Base-by-base conservation (phyloP, 805 yeast genomes). In the Lipomyces spencermartinsiae region DNA sequence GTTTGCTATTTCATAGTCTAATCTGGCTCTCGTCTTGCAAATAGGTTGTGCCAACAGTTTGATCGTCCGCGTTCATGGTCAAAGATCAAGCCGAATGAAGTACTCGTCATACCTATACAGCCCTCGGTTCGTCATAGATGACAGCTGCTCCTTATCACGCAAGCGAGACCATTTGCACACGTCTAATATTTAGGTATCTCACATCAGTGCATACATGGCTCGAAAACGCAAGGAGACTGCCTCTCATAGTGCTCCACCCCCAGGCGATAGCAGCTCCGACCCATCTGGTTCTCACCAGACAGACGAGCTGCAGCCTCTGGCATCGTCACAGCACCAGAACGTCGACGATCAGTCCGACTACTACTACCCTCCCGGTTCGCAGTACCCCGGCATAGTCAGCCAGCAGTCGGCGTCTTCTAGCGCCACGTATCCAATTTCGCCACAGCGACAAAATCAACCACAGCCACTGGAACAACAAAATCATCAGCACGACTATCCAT, bases 351-450 rank as follows among this genome's bases (percentile, higher is more conserved):
- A 37, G 16, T 37, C 43, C 43, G 16, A 37, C 43, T 37, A 37
- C 16, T 37, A 37, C 43, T 37, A 37, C 43, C 43, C 12, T 12
- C 16, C 43, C 43, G 43, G 43, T 10, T 19, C 54, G 59, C 55
- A 53, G 16, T 58, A 61, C 29, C 43, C 43, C 54, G 64, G 54
- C 53, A 59, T 58, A 35, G 59, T 59, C 16, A 25, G n/a, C 39
- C 53, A 37, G 22, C 61, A 35, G 14, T 25, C 64, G 43, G 4
- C n/a, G 14, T 37, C 43, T 9, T 12, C 43, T 6, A 37, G 14
- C 14, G 5, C 43, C 29, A 25, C 55, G 34, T 9, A 33, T 35
- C 58, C 16, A 14, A 25, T 39, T 54, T 22, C 16, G 49, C 8
- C 54, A 60, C n/a, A 34, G 34, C 58, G 8, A 29, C 63, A 34